Base-by-base conservation (phyloP, 371 early-diverging fungal genomes). In the Mortierella sp. region DNA sequence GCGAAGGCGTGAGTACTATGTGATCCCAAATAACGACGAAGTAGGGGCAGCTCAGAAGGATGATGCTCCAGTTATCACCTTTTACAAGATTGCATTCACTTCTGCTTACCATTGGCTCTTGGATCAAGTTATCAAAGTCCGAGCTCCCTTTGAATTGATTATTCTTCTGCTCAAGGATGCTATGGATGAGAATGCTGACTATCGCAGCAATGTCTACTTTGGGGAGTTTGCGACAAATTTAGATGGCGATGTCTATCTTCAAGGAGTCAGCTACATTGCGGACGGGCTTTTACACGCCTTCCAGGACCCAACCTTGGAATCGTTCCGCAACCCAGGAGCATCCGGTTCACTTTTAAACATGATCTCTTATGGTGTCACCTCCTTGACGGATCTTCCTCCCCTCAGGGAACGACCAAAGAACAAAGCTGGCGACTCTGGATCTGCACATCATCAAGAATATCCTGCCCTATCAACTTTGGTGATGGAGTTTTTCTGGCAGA, bases 401-500 rank as follows among this genome's bases (percentile, higher is more conserved):
- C 67, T 80, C 15, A 45, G 75, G 31, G 34, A 51, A 29, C 43
- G 32, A 32, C 57, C 75, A 54, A 70, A 59, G 31, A 29, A 51
- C 22, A 37, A 15, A 15, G 23, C 47, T 7, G 58, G 57, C n/a
- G 65, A 68, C n/a, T 54, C 53, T 9, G 58, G 65, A 10, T 42
- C 60, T 13, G 43, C 61, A n/a, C 69, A 62, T 12, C 40, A 63
- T 19, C 79, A 72, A 51, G 80, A 80, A n/a, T 80, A 80, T 17
- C 75, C 80, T 0, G 80, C 66, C 0, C 64, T 80, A 0, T 51
- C 80, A 3, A 80, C 75, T 5, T 66, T 80, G 7, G 80, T 74
- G 28, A 74, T 80, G 64, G 80, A 80, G 61, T 80, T 80, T 55
- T 70, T 73, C 22, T 80, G 80, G 80, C 80, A 80, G 53, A 58